Evolutionary conservation across 768 basidiomycete genomes (phyloP), one percentile per base, ranked within the genome.

Genomic region (Dioszegia hungarica): DNA sequence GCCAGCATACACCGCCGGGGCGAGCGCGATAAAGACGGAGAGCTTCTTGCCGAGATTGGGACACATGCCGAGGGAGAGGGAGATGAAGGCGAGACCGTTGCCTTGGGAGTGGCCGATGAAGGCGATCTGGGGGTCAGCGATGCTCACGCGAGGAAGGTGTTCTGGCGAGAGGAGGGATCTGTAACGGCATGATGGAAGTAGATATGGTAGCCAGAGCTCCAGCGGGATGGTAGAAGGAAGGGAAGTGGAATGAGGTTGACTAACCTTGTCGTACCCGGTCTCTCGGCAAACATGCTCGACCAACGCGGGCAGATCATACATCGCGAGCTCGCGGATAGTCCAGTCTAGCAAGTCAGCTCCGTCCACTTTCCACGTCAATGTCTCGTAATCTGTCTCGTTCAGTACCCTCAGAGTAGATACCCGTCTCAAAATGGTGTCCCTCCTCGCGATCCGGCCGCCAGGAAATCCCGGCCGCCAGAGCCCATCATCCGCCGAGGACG

Each of bases 61-160:
- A 19, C 79, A 77, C 78, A 81, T 80, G 24, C 80, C 80, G 24
- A 77, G 67, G 0, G 80, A 79, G 33, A 81, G 77, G 6, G 80
- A 79, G 63, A 80, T 76, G 65, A 81, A 81, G 41, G 79, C 77
- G 9, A 79, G 71, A 0, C 80, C 80, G 66, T 81, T 81, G 22
- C 81, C 80, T 67, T 81, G 81, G 17, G 80, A 81, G 58, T 81
- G 81, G 24, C 80, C 81, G 56, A 81, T 80, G 66, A 80, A 80
- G 19, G 75, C 80, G 52, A 81, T 77, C 78, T 79, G 61, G 2
- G 11, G 5, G 36, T 56, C 20, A 38, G 52, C 36, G 9, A 5
- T 19, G 29, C n/a, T n/a, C n/a, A n/a, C n/a, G n/a, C n/a, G n/a
- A n/a, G n/a, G n/a, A n/a, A n/a, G n/a, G n/a, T n/a, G n/a, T n/a